Evolutionary conservation across 192 early-diverging fungal genomes (phyloP).

Genomic region (Oehlia diaphana): DNA sequence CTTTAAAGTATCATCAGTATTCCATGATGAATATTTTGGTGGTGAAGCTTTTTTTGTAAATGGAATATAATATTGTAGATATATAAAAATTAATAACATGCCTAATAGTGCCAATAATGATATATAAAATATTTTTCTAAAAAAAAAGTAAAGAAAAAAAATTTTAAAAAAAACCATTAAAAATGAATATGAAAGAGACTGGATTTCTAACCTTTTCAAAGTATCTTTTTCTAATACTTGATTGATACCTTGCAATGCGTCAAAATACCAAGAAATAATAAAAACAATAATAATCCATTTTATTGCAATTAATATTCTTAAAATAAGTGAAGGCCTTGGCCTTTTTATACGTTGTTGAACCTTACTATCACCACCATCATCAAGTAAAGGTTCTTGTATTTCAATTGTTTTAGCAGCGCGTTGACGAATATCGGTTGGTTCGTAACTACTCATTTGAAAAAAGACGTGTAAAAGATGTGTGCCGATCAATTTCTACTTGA

Average conservation of each 20-base stretch:
- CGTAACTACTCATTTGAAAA: not conserved
- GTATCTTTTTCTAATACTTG: not conserved
- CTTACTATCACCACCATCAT: not conserved
- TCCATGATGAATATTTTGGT: constrained; percentile 14
- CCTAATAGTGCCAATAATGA: not conserved
- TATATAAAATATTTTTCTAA: not conserved
- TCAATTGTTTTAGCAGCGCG: not conserved
- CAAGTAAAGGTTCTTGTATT: not conserved
- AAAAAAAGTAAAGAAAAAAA: not conserved
- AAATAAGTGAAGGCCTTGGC: not conserved
- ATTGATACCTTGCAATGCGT: not conserved
- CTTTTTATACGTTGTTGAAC: not conserved
- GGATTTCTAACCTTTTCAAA: not conserved
- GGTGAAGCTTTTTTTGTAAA: not conserved
- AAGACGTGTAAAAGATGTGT: too few relatives aligned
- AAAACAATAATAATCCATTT: not conserved
- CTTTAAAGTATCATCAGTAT: constrained; percentile 1
- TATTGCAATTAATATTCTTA: not conserved
- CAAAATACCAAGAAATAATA: constrained; percentile 5
- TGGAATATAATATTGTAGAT: not conserved
- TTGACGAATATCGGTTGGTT: not conserved
- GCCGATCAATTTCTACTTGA: too few relatives aligned
- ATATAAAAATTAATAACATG: not conserved
- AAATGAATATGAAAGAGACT: too few relatives aligned
- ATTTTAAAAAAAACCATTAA: not conserved